phyloP scores from a whole-genome alignment of 2,329 filamentous ascomycete species.

The Calcarisporium arbuscula region DNA sequence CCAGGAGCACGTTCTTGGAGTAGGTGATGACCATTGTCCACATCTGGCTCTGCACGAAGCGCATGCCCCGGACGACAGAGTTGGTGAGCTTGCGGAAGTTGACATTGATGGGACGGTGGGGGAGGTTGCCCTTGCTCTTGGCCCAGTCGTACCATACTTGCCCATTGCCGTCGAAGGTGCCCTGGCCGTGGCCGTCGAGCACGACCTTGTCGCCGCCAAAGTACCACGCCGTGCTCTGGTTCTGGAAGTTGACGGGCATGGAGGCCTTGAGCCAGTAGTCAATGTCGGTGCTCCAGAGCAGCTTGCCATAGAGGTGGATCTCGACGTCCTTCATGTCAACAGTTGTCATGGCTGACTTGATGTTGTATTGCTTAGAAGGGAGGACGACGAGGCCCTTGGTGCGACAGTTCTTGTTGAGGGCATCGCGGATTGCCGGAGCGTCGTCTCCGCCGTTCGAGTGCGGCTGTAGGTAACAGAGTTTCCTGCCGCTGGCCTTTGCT shows the following conservation, averaged over 20 bases:
- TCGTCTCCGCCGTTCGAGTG: conserved; percentile 21
- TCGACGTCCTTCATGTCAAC: conserved; percentile 26
- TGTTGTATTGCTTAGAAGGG: conserved; percentile 26
- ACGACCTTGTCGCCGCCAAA: conserved; percentile 47
- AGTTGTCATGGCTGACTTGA: conserved; percentile 28
- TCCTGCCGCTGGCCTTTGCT: conserved; percentile 15
- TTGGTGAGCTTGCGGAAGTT: conserved; percentile 37
- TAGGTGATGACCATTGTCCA: conserved; percentile 51
- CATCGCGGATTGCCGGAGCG: conserved; percentile 22
- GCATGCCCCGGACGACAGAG: conserved; percentile 39
- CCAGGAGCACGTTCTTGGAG: conserved; percentile 38
- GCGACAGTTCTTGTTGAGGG: conserved; percentile 24
- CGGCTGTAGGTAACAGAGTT: conserved; percentile 23
- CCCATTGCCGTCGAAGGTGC: conserved; percentile 53
- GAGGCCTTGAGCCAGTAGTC: conserved; percentile 46
- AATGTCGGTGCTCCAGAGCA: conserved; percentile 38
- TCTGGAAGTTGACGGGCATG: conserved; percentile 46
- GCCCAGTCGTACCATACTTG: conserved; percentile 53
- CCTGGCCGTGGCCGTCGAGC: conserved; percentile 42
- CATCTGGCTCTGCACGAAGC: conserved; percentile 53
- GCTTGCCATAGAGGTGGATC: conserved; percentile 35
- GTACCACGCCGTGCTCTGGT: conserved; percentile 47
- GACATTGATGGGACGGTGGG: conserved; percentile 46
- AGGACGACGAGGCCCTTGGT: conserved; percentile 24
- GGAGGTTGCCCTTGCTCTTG: conserved; percentile 35